Conservation (phyloP, 2,329 filamentous ascomycete species). For the Stemphylium lycopersici region DNA sequence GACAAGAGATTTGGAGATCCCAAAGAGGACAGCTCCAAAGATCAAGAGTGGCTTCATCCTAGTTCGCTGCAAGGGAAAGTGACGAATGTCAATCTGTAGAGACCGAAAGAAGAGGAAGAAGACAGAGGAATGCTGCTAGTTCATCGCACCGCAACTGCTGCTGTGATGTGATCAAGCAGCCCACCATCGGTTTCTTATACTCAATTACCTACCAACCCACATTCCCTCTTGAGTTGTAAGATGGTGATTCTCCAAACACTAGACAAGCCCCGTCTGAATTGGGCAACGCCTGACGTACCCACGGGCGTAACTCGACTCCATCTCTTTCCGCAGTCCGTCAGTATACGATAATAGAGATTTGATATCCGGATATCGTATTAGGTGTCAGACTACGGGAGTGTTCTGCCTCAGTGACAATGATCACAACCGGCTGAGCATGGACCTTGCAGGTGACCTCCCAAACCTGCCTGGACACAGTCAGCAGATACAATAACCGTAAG, state of each 20-base stretch:
- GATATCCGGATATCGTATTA: background rate
- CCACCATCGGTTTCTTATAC: slow-evolving; percentile 2
- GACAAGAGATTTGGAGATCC: slow-evolving; percentile 20
- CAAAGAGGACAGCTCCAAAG: slow-evolving; percentile 27
- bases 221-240: background rate
- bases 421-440: too few relatives aligned
- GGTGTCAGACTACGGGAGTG: background rate
- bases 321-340: background rate
- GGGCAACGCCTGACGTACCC: background rate
- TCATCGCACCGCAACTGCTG: background rate
- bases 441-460: too few relatives aligned
- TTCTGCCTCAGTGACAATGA: background rate
- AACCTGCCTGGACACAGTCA: too few relatives aligned
- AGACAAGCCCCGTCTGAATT: background rate
- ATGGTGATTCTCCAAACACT: background rate
- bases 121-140: background rate
- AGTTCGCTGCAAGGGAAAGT: background rate
- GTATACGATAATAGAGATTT: slow-evolving; percentile 8
- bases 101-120: slow-evolving; percentile 3
- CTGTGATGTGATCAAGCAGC: slow-evolving; percentile 3
- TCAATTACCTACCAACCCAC: background rate
- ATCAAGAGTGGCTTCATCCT: slow-evolving; percentile 33
- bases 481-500: background rate
- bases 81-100: slow-evolving; percentile 9
- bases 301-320: background rate